Evolutionary conservation across 805 yeast species (phyloP).

Genomic region (Sugiyamaella americana): DNA sequence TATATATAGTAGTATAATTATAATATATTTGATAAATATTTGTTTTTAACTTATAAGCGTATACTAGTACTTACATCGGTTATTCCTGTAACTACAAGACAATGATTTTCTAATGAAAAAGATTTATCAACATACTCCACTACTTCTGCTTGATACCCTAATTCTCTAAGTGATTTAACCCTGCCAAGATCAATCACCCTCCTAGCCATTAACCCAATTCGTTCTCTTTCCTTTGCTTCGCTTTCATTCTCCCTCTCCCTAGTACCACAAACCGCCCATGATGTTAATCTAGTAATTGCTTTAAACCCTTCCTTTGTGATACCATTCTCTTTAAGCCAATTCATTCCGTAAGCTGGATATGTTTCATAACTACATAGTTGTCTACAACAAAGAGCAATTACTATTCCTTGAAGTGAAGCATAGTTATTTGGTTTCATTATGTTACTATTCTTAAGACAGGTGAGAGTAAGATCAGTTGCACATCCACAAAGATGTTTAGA

Average conservation of each 20-base stretch:
- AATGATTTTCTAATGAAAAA: conserved; percentile 66
- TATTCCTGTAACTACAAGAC: conserved; percentile 34
- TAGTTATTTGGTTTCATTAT: not conserved
- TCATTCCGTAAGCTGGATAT: conserved; percentile 44
- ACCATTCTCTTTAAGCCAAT: conserved; percentile 31
- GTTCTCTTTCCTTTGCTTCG: conserved; percentile 41
- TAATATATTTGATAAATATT: too few relatives aligned
- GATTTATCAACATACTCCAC: conserved; percentile 52
- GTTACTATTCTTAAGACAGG: conserved; percentile 46
- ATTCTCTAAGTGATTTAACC: conserved; percentile 38
- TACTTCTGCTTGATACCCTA: conserved; percentile 37
- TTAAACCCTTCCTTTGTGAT: conserved; percentile 31
- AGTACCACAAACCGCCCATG: conserved; percentile 86
- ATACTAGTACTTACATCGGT: too few relatives aligned
- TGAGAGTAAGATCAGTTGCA: conserved; percentile 81
- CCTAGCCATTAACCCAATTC: conserved; percentile 62
- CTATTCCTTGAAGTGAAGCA: conserved; percentile 41
- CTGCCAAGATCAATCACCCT: conserved; percentile 72
- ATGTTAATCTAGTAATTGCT: conserved; percentile 55
- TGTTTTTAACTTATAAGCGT: too few relatives aligned
- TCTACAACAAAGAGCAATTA: conserved; percentile 91
- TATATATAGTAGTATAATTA: not conserved
- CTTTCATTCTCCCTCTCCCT: conserved; percentile 20
- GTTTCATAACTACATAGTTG: conserved; percentile 68
- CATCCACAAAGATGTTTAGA: conserved; percentile 92